These are phyloP conservation scores for Drechslera avenae DNA, from an alignment of 2,329 filamentous ascomycete genomes.

Conservation along the genomic window DNA sequence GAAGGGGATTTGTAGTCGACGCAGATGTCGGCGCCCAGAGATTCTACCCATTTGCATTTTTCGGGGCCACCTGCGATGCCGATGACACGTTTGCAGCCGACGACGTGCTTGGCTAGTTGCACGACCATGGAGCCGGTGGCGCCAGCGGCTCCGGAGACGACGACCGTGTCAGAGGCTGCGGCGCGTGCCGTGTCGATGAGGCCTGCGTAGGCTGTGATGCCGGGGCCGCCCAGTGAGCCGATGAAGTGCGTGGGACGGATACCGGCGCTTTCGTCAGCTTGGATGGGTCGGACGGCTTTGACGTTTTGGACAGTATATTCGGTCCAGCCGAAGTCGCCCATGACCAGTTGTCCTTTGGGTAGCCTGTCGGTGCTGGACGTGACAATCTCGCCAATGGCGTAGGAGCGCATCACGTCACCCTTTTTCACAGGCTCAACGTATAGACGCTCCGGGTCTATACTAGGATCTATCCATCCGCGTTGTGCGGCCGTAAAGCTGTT, in stretches of 20 bases:
- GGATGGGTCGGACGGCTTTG: slow-evolving; percentile 36
- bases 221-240: slow-evolving; percentile 55
- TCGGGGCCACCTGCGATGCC: slow-evolving; percentile 59
- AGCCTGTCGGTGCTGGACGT: slow-evolving; percentile 61
- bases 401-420: slow-evolving; percentile 66
- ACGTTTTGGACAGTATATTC: slow-evolving; percentile 63
- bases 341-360: slow-evolving; percentile 63
- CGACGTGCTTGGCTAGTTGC: slow-evolving; percentile 59
- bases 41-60: slow-evolving; percentile 59
- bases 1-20: slow-evolving; percentile 59
- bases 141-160: slow-evolving; percentile 77
- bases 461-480: slow-evolving; percentile 43
- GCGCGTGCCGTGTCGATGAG: slow-evolving; percentile 70
- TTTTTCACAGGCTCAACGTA: slow-evolving; percentile 54
- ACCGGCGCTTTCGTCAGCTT: slow-evolving; percentile 39
- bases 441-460: slow-evolving; percentile 49
- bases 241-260: slow-evolving; percentile 53
- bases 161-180: slow-evolving; percentile 71
- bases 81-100: slow-evolving; percentile 56
- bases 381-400: slow-evolving; percentile 64
- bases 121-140: slow-evolving; percentile 75
- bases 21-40: slow-evolving; percentile 59
- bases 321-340: slow-evolving; percentile 64
- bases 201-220: slow-evolving; percentile 77
- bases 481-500: slow-evolving; percentile 47